Conservation (phyloP, 495 filamentous ascomycete species). For the Penicillium nucicola region DNA sequence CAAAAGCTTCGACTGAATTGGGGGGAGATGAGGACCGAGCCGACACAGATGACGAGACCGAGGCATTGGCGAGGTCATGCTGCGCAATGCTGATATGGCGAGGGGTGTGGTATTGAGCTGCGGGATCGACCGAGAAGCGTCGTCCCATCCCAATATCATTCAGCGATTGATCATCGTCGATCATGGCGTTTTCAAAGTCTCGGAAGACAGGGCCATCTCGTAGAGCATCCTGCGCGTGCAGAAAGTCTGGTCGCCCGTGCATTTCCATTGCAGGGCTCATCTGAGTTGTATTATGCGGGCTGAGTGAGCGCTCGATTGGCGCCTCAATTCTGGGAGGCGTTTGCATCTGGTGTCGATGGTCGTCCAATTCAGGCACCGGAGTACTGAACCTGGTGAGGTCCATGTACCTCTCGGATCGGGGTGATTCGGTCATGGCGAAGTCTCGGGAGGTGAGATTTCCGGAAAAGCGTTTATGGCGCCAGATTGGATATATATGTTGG, state of each 20-base stretch:
- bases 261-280: constrained; percentile 24
- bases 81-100: constrained; percentile 41
- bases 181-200: constrained; percentile 77
- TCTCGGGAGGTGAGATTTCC: constrained; percentile 2
- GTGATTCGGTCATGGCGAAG: constrained; percentile 59
- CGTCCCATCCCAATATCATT: constrained; percentile 38
- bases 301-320: constrained; percentile 30
- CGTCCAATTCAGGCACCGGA: constrained; percentile 85
- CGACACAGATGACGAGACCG: constrained; percentile 54
- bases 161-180: constrained; percentile 69
- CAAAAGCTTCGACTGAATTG: constrained; percentile 97
- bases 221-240: constrained; percentile 47
- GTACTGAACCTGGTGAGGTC: constrained; percentile 64
- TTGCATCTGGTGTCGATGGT: constrained; percentile 78
- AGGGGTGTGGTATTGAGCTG: constrained; percentile 33
- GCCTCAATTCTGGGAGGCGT: constrained; percentile 62
- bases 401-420: constrained; percentile 55
- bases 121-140: constrained; percentile 38
- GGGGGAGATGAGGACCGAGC: constrained; percentile 79
- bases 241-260: constrained; percentile 43
- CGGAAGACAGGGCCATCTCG: constrained; percentile 53
- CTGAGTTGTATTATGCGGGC: constrained; percentile 37
- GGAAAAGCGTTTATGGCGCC: constrained; percentile 12
- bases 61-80: constrained; percentile 40
- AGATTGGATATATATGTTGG: constrained; percentile 13